These are phyloP conservation scores for Cladophialophora exuberans DNA, from an alignment of 2,329 filamentous ascomycete genomes.

Conservation along the genomic window DNA sequence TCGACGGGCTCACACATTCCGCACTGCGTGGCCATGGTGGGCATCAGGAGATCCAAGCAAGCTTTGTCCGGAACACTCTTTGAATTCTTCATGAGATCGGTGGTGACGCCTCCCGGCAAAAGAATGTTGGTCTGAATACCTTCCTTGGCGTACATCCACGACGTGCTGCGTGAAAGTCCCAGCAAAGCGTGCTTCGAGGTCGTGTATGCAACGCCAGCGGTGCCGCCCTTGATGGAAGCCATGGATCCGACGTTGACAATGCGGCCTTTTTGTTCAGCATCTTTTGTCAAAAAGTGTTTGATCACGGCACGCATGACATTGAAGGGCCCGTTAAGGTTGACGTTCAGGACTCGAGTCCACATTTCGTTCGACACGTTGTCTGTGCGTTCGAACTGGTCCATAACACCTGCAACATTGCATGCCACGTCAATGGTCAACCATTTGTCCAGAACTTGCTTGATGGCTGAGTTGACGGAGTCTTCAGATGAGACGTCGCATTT, in stretches of 20 bases:
- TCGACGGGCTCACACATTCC: constrained; percentile 8
- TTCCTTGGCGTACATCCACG: constrained; percentile 15
- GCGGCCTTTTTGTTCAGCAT: constrained; percentile 9
- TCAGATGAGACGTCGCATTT: constrained; percentile 11
- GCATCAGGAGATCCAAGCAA: constrained; percentile 8
- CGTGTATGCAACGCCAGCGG: constrained; percentile 6
- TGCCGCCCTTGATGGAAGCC: constrained; percentile 10
- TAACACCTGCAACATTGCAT: constrained; percentile 7
- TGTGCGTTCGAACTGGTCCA: constrained; percentile 14
- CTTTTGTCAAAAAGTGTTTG: constrained; percentile 7
- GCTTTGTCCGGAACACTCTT: constrained; percentile 4
- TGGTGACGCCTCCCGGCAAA: constrained; percentile 8
- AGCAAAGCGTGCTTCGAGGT: constrained; percentile 13
- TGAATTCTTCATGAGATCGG: constrained; percentile 10
- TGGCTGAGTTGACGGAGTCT: constrained; percentile 9
- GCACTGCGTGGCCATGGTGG: constrained; percentile 3
- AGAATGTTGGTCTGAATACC: constrained; percentile 11
- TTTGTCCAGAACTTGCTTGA: constrained; percentile 10
- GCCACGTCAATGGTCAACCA: constrained; percentile 4
- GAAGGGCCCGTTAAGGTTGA: constrained; percentile 11
- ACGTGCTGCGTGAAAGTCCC: constrained; percentile 10
- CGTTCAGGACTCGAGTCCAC: constrained; percentile 11
- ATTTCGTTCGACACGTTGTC: constrained; percentile 8
- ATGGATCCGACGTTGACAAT: constrained; percentile 13
- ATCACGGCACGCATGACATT: constrained; percentile 9